Evolutionary conservation across 805 yeast genomes (phyloP).

Genomic region (Komagataella populi): DNA sequence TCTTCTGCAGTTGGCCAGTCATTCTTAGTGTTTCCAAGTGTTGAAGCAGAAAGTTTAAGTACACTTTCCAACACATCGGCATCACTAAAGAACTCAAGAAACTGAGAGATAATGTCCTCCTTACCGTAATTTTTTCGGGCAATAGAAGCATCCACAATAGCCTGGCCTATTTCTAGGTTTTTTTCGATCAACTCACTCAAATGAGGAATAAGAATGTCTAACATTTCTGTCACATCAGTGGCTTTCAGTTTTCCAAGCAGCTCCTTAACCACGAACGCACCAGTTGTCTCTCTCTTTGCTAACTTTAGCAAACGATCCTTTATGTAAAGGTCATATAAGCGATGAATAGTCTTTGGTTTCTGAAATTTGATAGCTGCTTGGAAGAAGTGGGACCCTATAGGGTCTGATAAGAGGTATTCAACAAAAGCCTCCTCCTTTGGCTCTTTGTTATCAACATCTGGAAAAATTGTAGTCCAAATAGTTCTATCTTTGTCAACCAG

Average conservation of each 20-base stretch:
- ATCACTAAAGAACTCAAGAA: constrained; percentile 27
- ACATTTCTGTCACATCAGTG: constrained; percentile 44
- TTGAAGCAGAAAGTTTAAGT: constrained; percentile 50
- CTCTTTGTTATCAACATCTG: constrained; percentile 34
- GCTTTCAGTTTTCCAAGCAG: constrained; percentile 51
- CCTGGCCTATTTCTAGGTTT: constrained; percentile 56
- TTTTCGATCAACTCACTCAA: constrained; percentile 47
- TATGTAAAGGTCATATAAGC: constrained; percentile 63
- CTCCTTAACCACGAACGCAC: constrained; percentile 66
- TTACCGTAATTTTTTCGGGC: constrained; percentile 42
- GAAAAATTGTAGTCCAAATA: constrained; percentile 54
- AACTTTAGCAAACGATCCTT: constrained; percentile 58
- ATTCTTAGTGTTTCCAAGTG: constrained; percentile 68
- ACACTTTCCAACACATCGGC: constrained; percentile 53
- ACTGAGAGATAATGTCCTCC: constrained; percentile 39
- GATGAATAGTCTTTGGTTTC: constrained; percentile 53
- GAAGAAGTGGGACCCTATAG: constrained; percentile 90
- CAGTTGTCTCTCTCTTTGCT: constrained; percentile 73
- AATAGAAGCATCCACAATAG: constrained; percentile 53
- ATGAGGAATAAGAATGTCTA: constrained; percentile 55
- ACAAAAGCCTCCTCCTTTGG: constrained; percentile 65
- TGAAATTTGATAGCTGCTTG: constrained; percentile 56
- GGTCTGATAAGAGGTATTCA: constrained; percentile 70
- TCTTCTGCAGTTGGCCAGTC: constrained; percentile 93
- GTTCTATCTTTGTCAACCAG: constrained; percentile 61